Evolutionary conservation across 352 stramenopile species (phyloP), one percentile per base, ranked within the genome.

Genomic region (Globisporangium yorkense): DNA sequence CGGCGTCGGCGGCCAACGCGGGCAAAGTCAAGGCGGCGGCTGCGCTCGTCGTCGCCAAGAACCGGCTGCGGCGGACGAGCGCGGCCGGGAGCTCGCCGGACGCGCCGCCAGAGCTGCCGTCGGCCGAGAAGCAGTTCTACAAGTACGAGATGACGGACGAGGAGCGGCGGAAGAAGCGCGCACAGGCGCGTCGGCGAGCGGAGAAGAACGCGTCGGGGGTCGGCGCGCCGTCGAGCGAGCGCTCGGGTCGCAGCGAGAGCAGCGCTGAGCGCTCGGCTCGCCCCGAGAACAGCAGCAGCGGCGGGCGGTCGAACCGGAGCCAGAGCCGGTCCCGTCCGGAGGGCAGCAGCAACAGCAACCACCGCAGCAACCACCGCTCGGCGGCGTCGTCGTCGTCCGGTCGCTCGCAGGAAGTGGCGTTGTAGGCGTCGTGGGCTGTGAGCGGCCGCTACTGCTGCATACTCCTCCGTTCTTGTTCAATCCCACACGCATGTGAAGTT

Each of bases 141-240:
- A 86, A 87, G 67, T 89, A 89, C 68, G 80, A 89, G 46, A 88
- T 89, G 80, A 75, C 77, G 1, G 80, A 89, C 29, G 80, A 89
- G n/a, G 77, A 89, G 72, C 83, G 84, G 68, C 73, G 77, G 44
- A 73, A 77, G 61, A 80, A 88, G 58, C 77, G 80, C 66, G 80
- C 80, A 27, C 74, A 87, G 67, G 77, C 80, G 24, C 68, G 78
- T 39, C 73, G 80, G 47, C 74, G 75, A 24, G 77, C 74, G 7
- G 75, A 87, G 67, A 84, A 85, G 63, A 89, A 89, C 70, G 67
- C 67, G 21, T 59, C 56, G 13, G 65, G 63, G 21, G 62, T 65
- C 9, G n/a, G 41, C 33, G 31, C 54, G 13, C 56, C 57, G 5
- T 18, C 56, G 6, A 52, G 6, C 15, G 50, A 52, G 47, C 62